phyloP scores from a whole-genome alignment of 73 alveolate genomes.

The Paramecium octaurelia region DNA sequence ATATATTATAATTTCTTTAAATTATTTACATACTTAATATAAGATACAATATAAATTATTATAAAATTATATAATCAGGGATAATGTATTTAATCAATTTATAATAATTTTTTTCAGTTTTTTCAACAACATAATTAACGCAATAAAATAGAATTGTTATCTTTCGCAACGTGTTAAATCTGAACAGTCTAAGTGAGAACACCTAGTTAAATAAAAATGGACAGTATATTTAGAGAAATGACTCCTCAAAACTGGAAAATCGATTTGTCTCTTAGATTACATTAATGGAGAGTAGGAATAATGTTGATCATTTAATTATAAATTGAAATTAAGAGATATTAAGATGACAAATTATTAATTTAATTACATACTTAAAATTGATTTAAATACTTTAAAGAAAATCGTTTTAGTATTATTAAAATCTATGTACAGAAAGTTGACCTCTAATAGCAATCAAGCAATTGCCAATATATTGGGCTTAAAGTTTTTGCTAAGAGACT shows the following conservation, averaged over 20 bases:
- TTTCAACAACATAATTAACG: neutral
- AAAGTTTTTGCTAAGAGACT: neutral
- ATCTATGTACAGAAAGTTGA: neutral
- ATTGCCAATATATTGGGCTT: neutral
- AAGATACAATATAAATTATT: conserved; percentile 4
- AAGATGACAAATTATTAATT: conserved; percentile 6
- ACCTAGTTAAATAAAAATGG: too few species aligned
- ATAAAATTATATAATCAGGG: neutral
- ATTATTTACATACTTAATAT: neutral
- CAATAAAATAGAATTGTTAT: neutral
- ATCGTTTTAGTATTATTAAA: neutral
- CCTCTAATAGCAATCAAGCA: neutral
- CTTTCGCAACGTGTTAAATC: too few species aligned
- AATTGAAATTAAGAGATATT: neutral
- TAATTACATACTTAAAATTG: neutral
- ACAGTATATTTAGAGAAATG: neutral
- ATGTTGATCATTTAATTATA: neutral
- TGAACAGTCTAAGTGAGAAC: too few species aligned
- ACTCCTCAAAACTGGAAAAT: neutral
- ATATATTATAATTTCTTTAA: neutral
- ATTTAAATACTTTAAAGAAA: neutral
- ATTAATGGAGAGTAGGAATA: neutral
- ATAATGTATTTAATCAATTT: too few species aligned
- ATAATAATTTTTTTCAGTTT: neutral
- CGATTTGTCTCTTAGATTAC: neutral